Evolutionary conservation across 352 stramenopile species (phyloP).

Genomic region (Stramenopiles sp.): DNA sequence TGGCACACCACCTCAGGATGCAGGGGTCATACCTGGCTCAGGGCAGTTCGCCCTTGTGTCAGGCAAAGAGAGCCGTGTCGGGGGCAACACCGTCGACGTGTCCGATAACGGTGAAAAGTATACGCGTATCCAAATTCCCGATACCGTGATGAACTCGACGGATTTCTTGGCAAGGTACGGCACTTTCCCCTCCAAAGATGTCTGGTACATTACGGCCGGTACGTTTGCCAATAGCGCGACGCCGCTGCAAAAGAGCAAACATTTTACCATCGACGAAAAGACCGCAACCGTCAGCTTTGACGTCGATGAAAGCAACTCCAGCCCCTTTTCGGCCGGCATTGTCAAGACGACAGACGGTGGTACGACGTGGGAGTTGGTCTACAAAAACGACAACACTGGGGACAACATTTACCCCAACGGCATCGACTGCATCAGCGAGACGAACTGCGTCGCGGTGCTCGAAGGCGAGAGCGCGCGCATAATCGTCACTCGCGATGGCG

Average conservation of each 20-base stretch:
- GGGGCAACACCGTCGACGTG: too few species aligned
- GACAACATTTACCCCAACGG: slow-evolving; percentile 12
- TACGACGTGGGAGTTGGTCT: background rate
- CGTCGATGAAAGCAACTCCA: background rate
- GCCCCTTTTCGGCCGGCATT: background rate
- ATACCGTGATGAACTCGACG: background rate
- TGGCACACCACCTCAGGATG: too few species aligned
- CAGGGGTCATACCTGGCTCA: too few species aligned
- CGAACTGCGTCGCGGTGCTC: background rate
- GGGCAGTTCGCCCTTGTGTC: too few species aligned
- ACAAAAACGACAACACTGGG: slow-evolving; percentile 1
- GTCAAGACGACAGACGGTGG: background rate
- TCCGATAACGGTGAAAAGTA: too few species aligned
- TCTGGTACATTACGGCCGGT: background rate
- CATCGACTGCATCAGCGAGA: background rate
- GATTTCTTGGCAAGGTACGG: background rate
- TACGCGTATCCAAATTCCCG: background rate
- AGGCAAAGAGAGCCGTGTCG: too few species aligned
- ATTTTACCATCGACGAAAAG: background rate
- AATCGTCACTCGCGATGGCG: background rate
- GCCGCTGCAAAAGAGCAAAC: too few species aligned
- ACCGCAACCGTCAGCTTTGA: background rate
- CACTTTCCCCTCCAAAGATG: background rate
- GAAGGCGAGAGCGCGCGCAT: background rate
- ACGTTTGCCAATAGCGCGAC: background rate